phyloP scores from a whole-genome alignment of 2,329 filamentous ascomycete genomes.

The Phialemonium atrogriseum region DNA sequence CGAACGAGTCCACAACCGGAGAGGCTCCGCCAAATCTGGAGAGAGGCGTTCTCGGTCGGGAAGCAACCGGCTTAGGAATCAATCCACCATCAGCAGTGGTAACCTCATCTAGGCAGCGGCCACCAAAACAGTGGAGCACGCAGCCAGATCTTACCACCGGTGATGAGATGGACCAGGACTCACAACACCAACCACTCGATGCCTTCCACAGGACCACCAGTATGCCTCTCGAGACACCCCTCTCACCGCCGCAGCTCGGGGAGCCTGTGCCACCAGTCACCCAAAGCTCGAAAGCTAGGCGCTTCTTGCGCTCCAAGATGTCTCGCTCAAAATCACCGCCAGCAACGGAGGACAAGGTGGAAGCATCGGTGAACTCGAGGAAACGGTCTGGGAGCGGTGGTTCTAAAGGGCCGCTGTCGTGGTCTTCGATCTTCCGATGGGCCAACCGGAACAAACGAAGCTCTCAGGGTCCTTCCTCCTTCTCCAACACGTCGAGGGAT shows the following conservation, averaged over 20 bases:
- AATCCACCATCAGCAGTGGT: slow-evolving; percentile 46
- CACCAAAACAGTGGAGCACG: slow-evolving; percentile 23
- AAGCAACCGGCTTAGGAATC: slow-evolving; percentile 46
- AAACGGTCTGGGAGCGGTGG: slow-evolving; percentile 48
- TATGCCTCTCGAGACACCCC: slow-evolving; percentile 25
- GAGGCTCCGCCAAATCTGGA: slow-evolving; percentile 50
- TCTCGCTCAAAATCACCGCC: slow-evolving; percentile 42
- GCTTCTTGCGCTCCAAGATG: slow-evolving; percentile 35
- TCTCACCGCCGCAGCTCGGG: slow-evolving; percentile 9
- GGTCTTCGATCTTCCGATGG: slow-evolving; percentile 70
- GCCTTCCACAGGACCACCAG: slow-evolving; percentile 42
- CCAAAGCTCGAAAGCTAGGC: slow-evolving; percentile 24
- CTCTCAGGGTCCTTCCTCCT: slow-evolving; percentile 60
- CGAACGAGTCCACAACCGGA: slow-evolving; percentile 37
- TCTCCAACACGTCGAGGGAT: slow-evolving; percentile 85
- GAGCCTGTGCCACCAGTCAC: slow-evolving; percentile 14
- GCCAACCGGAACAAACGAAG: slow-evolving; percentile 49
- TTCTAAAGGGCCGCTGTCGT: slow-evolving; percentile 39
- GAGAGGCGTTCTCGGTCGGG: slow-evolving; percentile 51
- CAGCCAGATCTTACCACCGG: slow-evolving; percentile 10
- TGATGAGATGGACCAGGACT: slow-evolving; percentile 10
- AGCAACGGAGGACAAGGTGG: slow-evolving; percentile 32
- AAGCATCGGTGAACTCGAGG: slow-evolving; percentile 41
- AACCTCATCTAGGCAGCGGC: slow-evolving; percentile 47
- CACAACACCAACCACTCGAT: slow-evolving; percentile 24